Percentiles rank a stretch among this genome's conserved stretches.
Conservation (phyloP, 305 asterid genomes). For the Lippia alba region DNA sequence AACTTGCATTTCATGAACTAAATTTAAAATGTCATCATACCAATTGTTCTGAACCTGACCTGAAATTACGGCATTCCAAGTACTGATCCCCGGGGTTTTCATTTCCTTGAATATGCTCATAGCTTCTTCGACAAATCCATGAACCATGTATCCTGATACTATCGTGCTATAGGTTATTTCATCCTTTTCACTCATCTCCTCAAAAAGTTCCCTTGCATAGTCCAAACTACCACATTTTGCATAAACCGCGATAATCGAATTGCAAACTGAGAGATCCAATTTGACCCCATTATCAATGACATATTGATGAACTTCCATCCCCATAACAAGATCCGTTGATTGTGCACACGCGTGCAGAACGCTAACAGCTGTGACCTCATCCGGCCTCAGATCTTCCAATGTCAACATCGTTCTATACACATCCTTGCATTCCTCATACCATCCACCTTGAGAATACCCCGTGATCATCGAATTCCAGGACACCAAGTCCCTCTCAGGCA, state of each 20-base stretch:
- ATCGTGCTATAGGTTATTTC: slow-evolving; percentile 78
- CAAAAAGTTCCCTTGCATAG: slow-evolving; percentile 72
- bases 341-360: slow-evolving; percentile 85
- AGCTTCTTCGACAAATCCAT: slow-evolving; percentile 77
- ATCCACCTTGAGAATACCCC: slow-evolving; percentile 82
- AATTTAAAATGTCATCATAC: slow-evolving; percentile 51
- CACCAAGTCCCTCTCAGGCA: slow-evolving; percentile 72
- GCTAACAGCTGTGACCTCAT: slow-evolving; percentile 65
- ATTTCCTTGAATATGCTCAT: slow-evolving; percentile 56
- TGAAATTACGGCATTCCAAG: slow-evolving; percentile 87
- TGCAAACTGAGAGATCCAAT: slow-evolving; percentile 70
- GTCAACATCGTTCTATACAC: slow-evolving; percentile 63
- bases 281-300: slow-evolving; percentile 57
- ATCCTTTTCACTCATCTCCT: slow-evolving; percentile 81
- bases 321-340: slow-evolving; percentile 71
- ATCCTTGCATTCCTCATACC: slow-evolving; percentile 68
- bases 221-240: slow-evolving; percentile 94
- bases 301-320: slow-evolving; percentile 70
- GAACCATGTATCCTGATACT: slow-evolving; percentile 81
- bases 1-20: slow-evolving; percentile 64
- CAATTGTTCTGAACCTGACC: slow-evolving; percentile 77
- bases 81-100: slow-evolving; percentile 64
- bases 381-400: slow-evolving; percentile 51
- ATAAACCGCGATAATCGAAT: slow-evolving; percentile 68
- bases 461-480: slow-evolving; percentile 93